Percentiles rank a stretch among this genome's conserved stretches.
phyloP scores from a whole-genome alignment of 2,329 filamentous ascomycete genomes.

The Chrysosporium queenslandicum region DNA sequence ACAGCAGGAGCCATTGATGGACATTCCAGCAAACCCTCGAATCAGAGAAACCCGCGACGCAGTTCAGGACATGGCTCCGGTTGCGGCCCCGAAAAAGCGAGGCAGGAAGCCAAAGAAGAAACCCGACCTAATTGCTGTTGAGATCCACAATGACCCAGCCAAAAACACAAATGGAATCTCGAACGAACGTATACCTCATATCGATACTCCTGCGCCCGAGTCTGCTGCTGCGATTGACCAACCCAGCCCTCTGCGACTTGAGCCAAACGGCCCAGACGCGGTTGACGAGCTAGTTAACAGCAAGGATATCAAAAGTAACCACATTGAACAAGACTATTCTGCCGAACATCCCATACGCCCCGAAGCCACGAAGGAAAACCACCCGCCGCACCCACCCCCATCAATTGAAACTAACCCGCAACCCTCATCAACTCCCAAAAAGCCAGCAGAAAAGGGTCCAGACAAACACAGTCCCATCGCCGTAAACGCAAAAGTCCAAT shows the following conservation, averaged over 20 bases:
- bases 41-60: not conserved
- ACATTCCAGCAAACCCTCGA: not conserved
- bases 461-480: constrained; percentile 35
- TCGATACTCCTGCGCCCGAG: not conserved
- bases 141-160: not conserved
- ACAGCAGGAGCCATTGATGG: too few species aligned
- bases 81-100: constrained; percentile 31
- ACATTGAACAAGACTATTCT: not conserved
- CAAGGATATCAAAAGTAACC: not conserved
- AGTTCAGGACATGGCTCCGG: not conserved
- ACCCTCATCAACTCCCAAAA: constrained; percentile 9
- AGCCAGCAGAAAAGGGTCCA: constrained; percentile 23
- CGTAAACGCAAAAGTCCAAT: constrained; percentile 32
- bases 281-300: not conserved
- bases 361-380: not conserved
- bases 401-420: not conserved
- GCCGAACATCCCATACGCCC: not conserved
- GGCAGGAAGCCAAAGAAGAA: constrained; percentile 35
- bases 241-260: not conserved
- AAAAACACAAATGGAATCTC: not conserved
- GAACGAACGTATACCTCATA: not conserved
- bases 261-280: not conserved
- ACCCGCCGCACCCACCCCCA: not conserved
- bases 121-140: constrained; percentile 17
- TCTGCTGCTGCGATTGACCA: not conserved